phyloP scores from a whole-genome alignment of 805 yeast genomes.

The Nakazawaea wickerhamii region DNA sequence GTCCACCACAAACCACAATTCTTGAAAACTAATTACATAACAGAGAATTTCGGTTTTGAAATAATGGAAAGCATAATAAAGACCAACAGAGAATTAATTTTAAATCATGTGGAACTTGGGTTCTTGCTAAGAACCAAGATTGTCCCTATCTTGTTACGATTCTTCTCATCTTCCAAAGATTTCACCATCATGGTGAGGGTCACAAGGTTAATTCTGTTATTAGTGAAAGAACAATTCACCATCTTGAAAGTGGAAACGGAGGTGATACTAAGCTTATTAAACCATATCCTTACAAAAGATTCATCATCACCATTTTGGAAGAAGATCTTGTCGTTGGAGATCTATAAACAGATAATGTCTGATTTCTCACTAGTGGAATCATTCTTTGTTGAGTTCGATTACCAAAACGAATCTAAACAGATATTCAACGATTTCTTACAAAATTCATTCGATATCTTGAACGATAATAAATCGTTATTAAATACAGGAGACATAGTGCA shows the following conservation, averaged over 20 bases:
- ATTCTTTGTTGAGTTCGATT: constrained; percentile 62
- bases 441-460: constrained; percentile 33
- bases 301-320: constrained; percentile 65
- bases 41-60: constrained; percentile 72
- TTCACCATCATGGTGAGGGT: constrained; percentile 74
- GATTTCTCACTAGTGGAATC: constrained; percentile 47
- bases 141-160: constrained; percentile 70
- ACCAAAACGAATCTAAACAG: constrained; percentile 40
- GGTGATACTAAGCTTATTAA: constrained; percentile 68
- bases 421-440: constrained; percentile 52
- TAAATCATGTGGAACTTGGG: constrained; percentile 56
- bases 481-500: constrained; percentile 30
- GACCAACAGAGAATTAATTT: constrained; percentile 54
- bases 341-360: constrained; percentile 53
- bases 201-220: constrained; percentile 59
- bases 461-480: constrained; percentile 27
- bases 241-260: constrained; percentile 74
- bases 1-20: constrained; percentile 53
- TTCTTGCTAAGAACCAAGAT: constrained; percentile 60
- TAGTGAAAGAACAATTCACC: constrained; percentile 56
- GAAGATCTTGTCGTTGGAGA: constrained; percentile 65
- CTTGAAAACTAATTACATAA: constrained; percentile 44
- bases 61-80: constrained; percentile 73
- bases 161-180: constrained; percentile 49
- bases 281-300: constrained; percentile 61